Base-by-base conservation (phyloP, 768 basidiomycete genomes). In the Ramaria sp. region DNA sequence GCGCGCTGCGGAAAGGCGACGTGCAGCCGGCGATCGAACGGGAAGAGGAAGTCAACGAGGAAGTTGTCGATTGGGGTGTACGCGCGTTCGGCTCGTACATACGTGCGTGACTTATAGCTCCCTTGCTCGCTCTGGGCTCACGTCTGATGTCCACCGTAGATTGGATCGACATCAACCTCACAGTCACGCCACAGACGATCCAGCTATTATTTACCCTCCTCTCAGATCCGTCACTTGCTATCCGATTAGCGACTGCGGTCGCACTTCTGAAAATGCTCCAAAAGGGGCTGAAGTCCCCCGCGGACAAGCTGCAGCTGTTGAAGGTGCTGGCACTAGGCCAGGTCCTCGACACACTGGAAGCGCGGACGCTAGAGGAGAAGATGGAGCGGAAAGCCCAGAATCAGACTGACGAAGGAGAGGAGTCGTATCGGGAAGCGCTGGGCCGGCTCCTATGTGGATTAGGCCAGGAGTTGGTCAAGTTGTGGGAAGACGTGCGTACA, bases 151-250 rank as follows among this genome's bases (percentile, higher is more conserved):
- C 27, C 22, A n/a, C 50, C 63, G 13, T 10, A 96, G 95, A 92
- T 13, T 99, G 96, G 96, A 88, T 98, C 62, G 96, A 99, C 66
- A 94, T 99, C 62, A 92, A 91, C 65, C 74, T 98, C 60, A 93
- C 96, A 12, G 87, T 99, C 59, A 97, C 94, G 1, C 90, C 88
- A 12, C 81, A 79, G 13, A 91, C 94, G 1, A 81, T 98, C 34
- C 84, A 87, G 5, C 73, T 98, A 37, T 77, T 96, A 45, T 92
- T 94, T 67, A 80, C 77, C 38, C 76, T 96, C 41, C 79, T 98
- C 39, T 84, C 85, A 15, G 87, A 93, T 65, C 71, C 80, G 0
- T 84, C 85, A 11, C 69, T 91, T 30, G 78, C 86, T 2, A 84
- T 98, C 63, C 88, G 92, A 31, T 72, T 93, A 31, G 86, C 92